Conservation (phyloP, 257 asterid species). For the Nicotiana paniculata region DNA sequence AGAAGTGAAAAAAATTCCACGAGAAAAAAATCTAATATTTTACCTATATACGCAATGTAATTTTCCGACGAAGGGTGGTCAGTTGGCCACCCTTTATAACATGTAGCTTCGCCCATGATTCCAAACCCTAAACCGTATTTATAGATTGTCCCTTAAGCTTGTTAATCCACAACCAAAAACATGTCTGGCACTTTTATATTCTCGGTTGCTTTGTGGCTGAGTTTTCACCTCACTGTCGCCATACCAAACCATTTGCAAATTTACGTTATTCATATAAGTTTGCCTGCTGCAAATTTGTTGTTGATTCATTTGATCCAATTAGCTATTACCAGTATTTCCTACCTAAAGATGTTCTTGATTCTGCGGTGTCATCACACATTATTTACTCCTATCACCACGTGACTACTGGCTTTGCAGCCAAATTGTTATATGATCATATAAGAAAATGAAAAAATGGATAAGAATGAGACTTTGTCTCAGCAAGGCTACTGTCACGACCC, state of each 20-base stretch:
- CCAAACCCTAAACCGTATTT: too few relatives aligned
- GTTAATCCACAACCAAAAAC: too few relatives aligned
- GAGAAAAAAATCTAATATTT: too few relatives aligned
- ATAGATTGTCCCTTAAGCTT: too few relatives aligned
- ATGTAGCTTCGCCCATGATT: too few relatives aligned
- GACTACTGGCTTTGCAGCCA: background rate
- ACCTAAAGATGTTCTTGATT: background rate
- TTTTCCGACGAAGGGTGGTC: too few relatives aligned
- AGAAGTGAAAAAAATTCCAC: too few relatives aligned
- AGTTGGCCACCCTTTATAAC: too few relatives aligned
- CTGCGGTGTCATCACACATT: background rate
- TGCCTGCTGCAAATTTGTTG: background rate
- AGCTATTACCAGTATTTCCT: background rate
- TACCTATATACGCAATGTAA: too few relatives aligned
- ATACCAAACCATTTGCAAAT: background rate
- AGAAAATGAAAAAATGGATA: constrained; percentile 10
- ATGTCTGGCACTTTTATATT: background rate
- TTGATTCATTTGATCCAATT: too few relatives aligned
- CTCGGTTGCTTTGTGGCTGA: background rate
- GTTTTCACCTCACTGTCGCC: background rate
- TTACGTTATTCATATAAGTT: constrained; percentile 13
- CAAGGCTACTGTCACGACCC: background rate
- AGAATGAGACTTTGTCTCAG: constrained; percentile 10
- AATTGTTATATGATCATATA: background rate
- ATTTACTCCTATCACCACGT: constrained; percentile 7